Conservation (phyloP, 345 rosid species). For the Syzygium aromaticum region DNA sequence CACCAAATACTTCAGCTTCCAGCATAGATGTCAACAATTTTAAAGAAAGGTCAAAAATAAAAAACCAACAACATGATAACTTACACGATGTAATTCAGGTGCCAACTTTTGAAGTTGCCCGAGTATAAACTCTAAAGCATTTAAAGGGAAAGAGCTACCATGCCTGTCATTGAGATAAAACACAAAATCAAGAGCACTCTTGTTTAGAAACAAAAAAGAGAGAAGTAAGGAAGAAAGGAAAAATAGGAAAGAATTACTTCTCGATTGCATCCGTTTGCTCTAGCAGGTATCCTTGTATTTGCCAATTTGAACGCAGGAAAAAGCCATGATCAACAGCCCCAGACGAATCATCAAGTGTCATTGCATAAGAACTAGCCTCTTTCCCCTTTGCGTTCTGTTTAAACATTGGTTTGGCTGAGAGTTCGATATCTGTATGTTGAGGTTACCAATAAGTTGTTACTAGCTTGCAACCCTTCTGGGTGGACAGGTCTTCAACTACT, state of each 20-base stretch:
- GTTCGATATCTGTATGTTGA: not conserved
- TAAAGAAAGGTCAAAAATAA: not conserved
- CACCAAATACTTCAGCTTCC: not conserved
- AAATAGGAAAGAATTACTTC: conserved; percentile 34
- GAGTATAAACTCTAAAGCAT: conserved; percentile 56
- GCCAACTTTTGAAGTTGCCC: conserved; percentile 73
- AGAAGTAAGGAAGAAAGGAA: not conserved
- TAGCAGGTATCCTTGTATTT: conserved; percentile 80
- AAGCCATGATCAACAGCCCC: conserved; percentile 33
- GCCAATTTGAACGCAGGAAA: conserved; percentile 71
- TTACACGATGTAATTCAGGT: conserved; percentile 92
- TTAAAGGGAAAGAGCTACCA: conserved; percentile 62
- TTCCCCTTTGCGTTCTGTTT: conserved; percentile 26
- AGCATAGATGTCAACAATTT: not conserved
- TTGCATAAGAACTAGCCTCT: conserved; percentile 30
- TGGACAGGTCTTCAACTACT: not conserved
- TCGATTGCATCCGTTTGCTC: conserved; percentile 87
- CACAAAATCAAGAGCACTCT: not conserved
- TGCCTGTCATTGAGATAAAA: conserved; percentile 37
- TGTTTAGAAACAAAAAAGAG: not conserved
- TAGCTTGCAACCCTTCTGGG: not conserved
- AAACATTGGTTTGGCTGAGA: conserved; percentile 30
- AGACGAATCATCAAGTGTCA: conserved; percentile 23
- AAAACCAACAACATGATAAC: conserved; percentile 10
- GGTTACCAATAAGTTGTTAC: not conserved